phyloP scores from a whole-genome alignment of 371 early-diverging fungal species.

The Syncephalastrum racemosum region DNA sequence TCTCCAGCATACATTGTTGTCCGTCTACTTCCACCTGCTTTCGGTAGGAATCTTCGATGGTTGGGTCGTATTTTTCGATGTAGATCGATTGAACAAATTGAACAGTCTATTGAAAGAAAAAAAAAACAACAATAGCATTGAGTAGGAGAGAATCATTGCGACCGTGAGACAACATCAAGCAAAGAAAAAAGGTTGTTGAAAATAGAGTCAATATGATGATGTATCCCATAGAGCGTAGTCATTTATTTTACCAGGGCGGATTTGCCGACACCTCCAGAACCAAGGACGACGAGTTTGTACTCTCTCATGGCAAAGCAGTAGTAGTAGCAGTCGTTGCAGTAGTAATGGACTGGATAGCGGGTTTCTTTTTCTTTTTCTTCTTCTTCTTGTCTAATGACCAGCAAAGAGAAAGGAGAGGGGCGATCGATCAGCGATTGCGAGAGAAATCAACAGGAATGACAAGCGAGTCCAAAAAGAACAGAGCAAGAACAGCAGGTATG shows the following conservation, averaged over 20 bases:
- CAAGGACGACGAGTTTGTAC: slow-evolving; percentile 88
- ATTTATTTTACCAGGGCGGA: slow-evolving; percentile 76
- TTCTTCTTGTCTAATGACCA: not conserved
- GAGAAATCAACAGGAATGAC: not conserved
- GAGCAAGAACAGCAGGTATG: not conserved
- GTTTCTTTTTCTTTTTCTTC: no score
- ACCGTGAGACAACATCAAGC: not conserved
- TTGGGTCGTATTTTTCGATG: slow-evolving; percentile 90
- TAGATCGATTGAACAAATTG: slow-evolving; percentile 91
- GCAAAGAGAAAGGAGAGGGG: no score
- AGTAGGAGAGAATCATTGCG: not conserved
- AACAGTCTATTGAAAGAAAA: slow-evolving; percentile 65
- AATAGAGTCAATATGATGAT: not conserved
- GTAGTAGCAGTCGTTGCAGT: no score
- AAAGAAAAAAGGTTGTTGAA: not conserved
- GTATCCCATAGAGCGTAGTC: not conserved
- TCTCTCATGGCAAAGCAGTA: slow-evolving; percentile 54
- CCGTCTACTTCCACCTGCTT: slow-evolving; percentile 88
- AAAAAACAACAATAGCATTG: not conserved
- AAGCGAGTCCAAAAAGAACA: slow-evolving; percentile 2
- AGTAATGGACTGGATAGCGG: no score
- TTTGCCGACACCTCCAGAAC: slow-evolving; percentile 90
- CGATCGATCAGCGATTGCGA: not conserved
- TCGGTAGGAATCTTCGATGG: slow-evolving; percentile 89
- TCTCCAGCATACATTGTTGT: slow-evolving; percentile 86